Percentiles rank a stretch among this genome's conserved stretches.
These are phyloP conservation scores for Simmondsia chinensis DNA, from an alignment of 148 eudicot genomes.

Conservation along the genomic window DNA sequence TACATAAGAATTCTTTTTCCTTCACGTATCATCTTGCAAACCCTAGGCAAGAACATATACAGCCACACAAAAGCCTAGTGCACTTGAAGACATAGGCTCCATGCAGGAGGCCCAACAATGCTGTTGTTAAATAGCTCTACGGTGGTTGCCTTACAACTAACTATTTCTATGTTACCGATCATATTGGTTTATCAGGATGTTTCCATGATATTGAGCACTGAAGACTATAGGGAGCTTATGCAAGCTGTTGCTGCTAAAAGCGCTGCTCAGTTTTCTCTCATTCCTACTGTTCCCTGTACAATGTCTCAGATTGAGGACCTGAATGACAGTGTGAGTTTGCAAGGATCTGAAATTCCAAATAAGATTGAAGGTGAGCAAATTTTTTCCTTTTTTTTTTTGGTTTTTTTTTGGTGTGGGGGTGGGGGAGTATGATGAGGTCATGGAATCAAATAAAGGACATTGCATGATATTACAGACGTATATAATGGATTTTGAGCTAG, in stretches of 20 bases:
- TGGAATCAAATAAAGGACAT: too few species aligned
- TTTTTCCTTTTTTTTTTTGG: slow-evolving; percentile 4
- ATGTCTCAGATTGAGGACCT: slow-evolving; percentile 13
- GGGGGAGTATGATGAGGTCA: too few species aligned
- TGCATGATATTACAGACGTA: too few species aligned
- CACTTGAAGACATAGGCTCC: too few species aligned
- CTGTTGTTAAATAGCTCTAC: not conserved
- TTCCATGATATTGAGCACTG: slow-evolving; percentile 80
- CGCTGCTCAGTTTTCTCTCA: slow-evolving; percentile 61
- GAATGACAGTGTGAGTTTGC: slow-evolving; percentile 16
- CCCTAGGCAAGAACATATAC: too few species aligned
- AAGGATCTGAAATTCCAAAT: slow-evolving; percentile 18
- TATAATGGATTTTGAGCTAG: too few species aligned
- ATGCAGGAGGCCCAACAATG: too few species aligned
- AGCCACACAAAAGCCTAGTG: too few species aligned
- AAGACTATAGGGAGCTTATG: slow-evolving; percentile 86
- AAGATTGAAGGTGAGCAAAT: slow-evolving; percentile 37
- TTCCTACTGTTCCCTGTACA: slow-evolving; percentile 52
- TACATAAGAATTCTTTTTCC: too few species aligned
- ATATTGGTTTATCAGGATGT: slow-evolving; percentile 49
- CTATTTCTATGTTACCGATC: slow-evolving; percentile 8
- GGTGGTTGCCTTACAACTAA: slow-evolving; percentile 3
- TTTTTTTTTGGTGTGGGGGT: too few species aligned
- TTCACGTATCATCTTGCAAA: too few species aligned
- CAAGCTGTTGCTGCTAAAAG: slow-evolving; percentile 68